Percentiles rank a stretch among this genome's conserved stretches.
Evolutionary conservation across 768 basidiomycete genomes (phyloP).

Genomic region (Tremella mesenterica): DNA sequence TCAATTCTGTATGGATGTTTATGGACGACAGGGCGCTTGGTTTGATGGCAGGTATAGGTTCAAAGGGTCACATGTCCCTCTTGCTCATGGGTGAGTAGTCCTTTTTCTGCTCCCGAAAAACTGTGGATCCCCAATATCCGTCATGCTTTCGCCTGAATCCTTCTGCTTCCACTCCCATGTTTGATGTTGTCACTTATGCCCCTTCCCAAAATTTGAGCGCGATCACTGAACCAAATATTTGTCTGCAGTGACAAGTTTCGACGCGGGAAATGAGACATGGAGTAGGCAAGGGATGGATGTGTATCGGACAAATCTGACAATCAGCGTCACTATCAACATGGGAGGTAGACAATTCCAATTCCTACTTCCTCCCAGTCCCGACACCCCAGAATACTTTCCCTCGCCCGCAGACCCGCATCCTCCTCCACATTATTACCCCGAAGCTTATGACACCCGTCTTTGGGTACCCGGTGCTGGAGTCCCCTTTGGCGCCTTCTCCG

Average conservation of each 20-base stretch:
- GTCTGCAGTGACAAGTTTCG: no score
- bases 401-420: no score
- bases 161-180: no score
- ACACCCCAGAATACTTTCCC: background rate
- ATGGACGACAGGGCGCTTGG: slow-evolving; percentile 97
- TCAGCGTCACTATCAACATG: background rate
- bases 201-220: no score
- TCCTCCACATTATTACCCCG: background rate
- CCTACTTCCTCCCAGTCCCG: background rate
- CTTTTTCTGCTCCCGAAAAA: background rate
- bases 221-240: no score
- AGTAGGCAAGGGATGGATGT: no score
- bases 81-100: slow-evolving; percentile 66
- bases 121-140: no score
- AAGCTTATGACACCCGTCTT: background rate
- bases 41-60: slow-evolving; percentile 95
- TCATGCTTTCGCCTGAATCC: no score
- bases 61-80: slow-evolving; percentile 72
- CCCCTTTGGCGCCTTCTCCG: background rate
- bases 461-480: background rate
- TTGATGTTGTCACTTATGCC: no score
- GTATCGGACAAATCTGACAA: background rate
- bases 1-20: slow-evolving; percentile 58
- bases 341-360: background rate
- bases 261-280: no score